Evolutionary conservation across 1,139 yeast genomes (phyloP).

Genomic region (Pichia sp.): DNA sequence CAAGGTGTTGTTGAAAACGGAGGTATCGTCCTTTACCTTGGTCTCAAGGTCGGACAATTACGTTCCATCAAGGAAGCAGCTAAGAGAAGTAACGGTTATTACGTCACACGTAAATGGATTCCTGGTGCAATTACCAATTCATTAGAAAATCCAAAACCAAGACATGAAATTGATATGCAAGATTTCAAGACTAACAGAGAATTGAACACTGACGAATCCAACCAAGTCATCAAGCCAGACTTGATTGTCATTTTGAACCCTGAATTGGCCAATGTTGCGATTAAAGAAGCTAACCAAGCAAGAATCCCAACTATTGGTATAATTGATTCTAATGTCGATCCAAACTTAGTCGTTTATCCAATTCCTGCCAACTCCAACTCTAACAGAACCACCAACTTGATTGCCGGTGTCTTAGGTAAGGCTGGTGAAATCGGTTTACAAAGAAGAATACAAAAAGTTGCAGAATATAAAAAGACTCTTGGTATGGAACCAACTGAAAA

Average conservation of each 20-base stretch:
- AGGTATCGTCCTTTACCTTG: constrained; percentile 81
- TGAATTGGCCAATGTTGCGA: constrained; percentile 77
- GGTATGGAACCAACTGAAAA: constrained; percentile 25
- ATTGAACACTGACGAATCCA: constrained; percentile 45
- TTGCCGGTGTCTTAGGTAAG: constrained; percentile 78
- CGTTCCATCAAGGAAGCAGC: constrained; percentile 81
- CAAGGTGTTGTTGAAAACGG: constrained; percentile 82
- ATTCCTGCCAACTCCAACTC: constrained; percentile 97
- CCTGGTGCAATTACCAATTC: constrained; percentile 95
- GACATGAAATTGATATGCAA: constrained; percentile 67
- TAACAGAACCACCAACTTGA: constrained; percentile 73
- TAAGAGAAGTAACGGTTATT: constrained; percentile 70
- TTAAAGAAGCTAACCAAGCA: constrained; percentile 77
- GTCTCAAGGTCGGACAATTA: constrained; percentile 78
- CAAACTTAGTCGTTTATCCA: constrained; percentile 86
- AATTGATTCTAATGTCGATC: constrained; percentile 92
- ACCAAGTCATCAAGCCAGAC: constrained; percentile 74
- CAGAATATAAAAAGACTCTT: constrained; percentile 32
- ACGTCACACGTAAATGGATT: constrained; percentile 85
- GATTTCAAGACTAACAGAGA: constrained; percentile 60
- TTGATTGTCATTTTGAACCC: constrained; percentile 86
- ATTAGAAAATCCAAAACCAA: constrained; percentile 65
- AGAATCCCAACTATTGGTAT: constrained; percentile 93
- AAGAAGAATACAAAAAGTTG: constrained; percentile 47
- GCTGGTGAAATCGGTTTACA: constrained; percentile 81